Evolutionary conservation across 2,329 filamentous ascomycete genomes (phyloP).

Genomic region (Penicillium sp.): DNA sequence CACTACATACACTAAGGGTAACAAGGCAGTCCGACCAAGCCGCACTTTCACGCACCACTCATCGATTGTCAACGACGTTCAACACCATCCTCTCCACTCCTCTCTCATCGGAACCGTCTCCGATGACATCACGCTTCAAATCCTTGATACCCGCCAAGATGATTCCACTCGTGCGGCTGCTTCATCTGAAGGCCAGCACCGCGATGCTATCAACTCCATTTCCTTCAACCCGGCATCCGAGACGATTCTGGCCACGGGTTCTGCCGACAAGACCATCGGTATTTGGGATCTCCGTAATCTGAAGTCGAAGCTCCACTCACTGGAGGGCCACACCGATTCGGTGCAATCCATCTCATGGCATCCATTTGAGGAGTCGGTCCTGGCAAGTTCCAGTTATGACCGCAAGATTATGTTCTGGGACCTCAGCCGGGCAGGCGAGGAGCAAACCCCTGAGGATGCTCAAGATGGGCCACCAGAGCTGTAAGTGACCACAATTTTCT

Average conservation of each 20-base stretch:
- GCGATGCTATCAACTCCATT: slow-evolving; percentile 89
- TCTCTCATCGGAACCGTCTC: slow-evolving; percentile 86
- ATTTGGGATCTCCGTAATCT: slow-evolving; percentile 92
- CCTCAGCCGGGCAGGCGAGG: slow-evolving; percentile 78
- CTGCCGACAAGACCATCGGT: slow-evolving; percentile 87
- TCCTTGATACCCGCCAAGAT: slow-evolving; percentile 71
- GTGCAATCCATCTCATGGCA: slow-evolving; percentile 94
- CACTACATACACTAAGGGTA: slow-evolving; percentile 61
- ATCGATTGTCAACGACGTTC: slow-evolving; percentile 90
- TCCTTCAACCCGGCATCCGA: slow-evolving; percentile 91
- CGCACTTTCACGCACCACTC: slow-evolving; percentile 78
- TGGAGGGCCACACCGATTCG: slow-evolving; percentile 78
- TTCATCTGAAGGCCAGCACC: slow-evolving; percentile 64
- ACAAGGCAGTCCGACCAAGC: slow-evolving; percentile 60
- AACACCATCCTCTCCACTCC: slow-evolving; percentile 80
- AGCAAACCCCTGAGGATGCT: slow-evolving; percentile 87
- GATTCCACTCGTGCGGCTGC: slow-evolving; percentile 60
- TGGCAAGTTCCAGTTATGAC: slow-evolving; percentile 88
- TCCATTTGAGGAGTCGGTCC: slow-evolving; percentile 74
- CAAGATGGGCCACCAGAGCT: slow-evolving; percentile 92
- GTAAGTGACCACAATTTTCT: slow-evolving; percentile 46
- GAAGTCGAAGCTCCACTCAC: slow-evolving; percentile 77
- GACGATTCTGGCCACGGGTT: slow-evolving; percentile 81
- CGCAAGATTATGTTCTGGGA: slow-evolving; percentile 95
- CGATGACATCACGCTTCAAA: slow-evolving; percentile 85